These are phyloP conservation scores for Termitomyces sp. DNA, from an alignment of 768 basidiomycete genomes.

Conservation along the genomic window DNA sequence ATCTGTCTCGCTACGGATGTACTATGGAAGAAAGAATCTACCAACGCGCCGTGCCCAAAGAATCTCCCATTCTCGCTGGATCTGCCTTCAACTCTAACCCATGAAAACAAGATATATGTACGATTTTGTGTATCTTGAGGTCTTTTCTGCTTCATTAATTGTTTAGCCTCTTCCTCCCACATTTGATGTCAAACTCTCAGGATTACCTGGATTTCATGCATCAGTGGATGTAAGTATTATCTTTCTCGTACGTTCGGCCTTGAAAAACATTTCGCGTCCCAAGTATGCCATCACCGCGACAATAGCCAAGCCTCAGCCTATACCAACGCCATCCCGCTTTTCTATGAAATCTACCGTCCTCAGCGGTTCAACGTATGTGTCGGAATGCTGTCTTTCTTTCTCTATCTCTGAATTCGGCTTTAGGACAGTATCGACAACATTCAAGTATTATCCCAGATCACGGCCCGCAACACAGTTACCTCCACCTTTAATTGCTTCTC, in stretches of 20 bases:
- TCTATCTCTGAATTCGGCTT: slow-evolving; percentile 4
- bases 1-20: slow-evolving; percentile 46
- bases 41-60: slow-evolving; percentile 41
- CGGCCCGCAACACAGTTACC: slow-evolving; percentile 53
- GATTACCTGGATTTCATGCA: slow-evolving; percentile 68
- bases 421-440: slow-evolving; percentile 47
- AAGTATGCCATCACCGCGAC: slow-evolving; percentile 54
- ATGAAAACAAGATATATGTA: slow-evolving; percentile 57
- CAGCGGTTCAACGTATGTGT: slow-evolving; percentile 47
- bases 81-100: slow-evolving; percentile 53
- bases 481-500: slow-evolving; percentile 27
- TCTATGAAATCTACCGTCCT: slow-evolving; percentile 48
- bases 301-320: slow-evolving; percentile 37
- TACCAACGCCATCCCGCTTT: slow-evolving; percentile 26
- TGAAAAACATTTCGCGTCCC: background rate
- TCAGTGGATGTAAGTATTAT: slow-evolving; percentile 39
- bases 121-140: background rate
- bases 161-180: slow-evolving; percentile 65
- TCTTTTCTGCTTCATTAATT: background rate
- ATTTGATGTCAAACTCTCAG: slow-evolving; percentile 59
- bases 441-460: slow-evolving; percentile 62
- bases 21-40: slow-evolving; percentile 52
- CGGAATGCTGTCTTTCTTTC: background rate
- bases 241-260: background rate
- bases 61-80: slow-evolving; percentile 47